Evolutionary conservation across 352 stramenopile genomes (phyloP).

Genomic region (Phytophthora parvispora): DNA sequence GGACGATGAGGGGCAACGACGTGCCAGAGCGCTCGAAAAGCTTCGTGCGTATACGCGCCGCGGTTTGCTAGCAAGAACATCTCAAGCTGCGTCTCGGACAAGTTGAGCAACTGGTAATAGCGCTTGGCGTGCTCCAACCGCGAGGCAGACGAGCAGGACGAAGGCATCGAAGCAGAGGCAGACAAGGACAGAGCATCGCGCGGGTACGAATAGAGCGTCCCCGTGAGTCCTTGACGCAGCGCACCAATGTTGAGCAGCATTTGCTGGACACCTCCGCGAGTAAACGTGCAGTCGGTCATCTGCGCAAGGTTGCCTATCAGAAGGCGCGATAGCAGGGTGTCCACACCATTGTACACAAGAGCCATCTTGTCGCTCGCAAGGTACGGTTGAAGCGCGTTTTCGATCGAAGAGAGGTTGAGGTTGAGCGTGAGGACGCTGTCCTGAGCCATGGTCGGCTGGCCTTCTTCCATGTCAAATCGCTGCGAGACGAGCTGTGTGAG

Average conservation of each 20-base stretch:
- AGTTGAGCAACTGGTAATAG: slow-evolving; percentile 78
- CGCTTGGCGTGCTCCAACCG: slow-evolving; percentile 85
- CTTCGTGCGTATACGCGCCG: slow-evolving; percentile 62
- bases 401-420: slow-evolving; percentile 79
- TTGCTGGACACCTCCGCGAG: slow-evolving; percentile 77
- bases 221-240: slow-evolving; percentile 80
- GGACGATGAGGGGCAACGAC: slow-evolving; percentile 80
- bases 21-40: slow-evolving; percentile 81
- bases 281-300: slow-evolving; percentile 73
- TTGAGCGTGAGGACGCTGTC: slow-evolving; percentile 81
- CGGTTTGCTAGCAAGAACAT: slow-evolving; percentile 84
- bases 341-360: slow-evolving; percentile 79
- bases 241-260: slow-evolving; percentile 85
- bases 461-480: slow-evolving; percentile 67
- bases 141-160: slow-evolving; percentile 41
- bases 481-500: slow-evolving; percentile 80
- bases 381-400: slow-evolving; percentile 82
- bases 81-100: slow-evolving; percentile 83
- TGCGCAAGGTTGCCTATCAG: slow-evolving; percentile 73
- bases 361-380: slow-evolving; percentile 80
- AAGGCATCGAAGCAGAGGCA: slow-evolving; percentile 21
- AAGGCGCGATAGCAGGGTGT: slow-evolving; percentile 66
- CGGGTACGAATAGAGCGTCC: slow-evolving; percentile 80
- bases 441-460: slow-evolving; percentile 72
- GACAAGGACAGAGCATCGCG: slow-evolving; percentile 44